phyloP scores from a whole-genome alignment of 257 asterid species.

The Solanum bulbocastanum region DNA sequence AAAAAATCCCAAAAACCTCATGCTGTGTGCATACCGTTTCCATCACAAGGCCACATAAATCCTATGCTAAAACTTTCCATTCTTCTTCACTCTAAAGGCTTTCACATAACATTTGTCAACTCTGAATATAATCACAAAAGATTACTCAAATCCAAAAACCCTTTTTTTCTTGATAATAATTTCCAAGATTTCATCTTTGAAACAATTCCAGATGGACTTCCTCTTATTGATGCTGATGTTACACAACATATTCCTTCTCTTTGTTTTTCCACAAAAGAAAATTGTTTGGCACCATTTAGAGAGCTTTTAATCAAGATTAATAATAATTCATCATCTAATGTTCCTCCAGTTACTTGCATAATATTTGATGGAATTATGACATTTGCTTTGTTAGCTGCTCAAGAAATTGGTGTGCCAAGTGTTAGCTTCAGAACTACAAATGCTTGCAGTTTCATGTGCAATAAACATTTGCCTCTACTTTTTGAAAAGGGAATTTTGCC shows the following conservation, averaged over 20 bases:
- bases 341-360: constrained; percentile 24
- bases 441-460: constrained; percentile 18
- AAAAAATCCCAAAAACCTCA: not conserved
- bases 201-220: constrained; percentile 38
- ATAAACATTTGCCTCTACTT: constrained; percentile 10
- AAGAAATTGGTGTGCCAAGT: constrained; percentile 29
- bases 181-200: constrained; percentile 18
- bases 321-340: not conserved
- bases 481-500: constrained; percentile 19
- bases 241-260: constrained; percentile 13
- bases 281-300: constrained; percentile 21
- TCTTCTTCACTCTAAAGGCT: constrained; percentile 22
- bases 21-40: constrained; percentile 29
- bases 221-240: not conserved
- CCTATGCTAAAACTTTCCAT: constrained; percentile 27
- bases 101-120: constrained; percentile 26
- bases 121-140: constrained; percentile 15
- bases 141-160: constrained; percentile 13
- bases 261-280: constrained; percentile 14
- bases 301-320: constrained; percentile 16
- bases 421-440: constrained; percentile 14
- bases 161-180: not conserved
- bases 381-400: constrained; percentile 22
- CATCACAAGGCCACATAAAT: constrained; percentile 33
- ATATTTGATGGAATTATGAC: constrained; percentile 21